Base-by-base conservation (phyloP, 129 eudicot species). In the Chrysanthemum seticuspe region DNA sequence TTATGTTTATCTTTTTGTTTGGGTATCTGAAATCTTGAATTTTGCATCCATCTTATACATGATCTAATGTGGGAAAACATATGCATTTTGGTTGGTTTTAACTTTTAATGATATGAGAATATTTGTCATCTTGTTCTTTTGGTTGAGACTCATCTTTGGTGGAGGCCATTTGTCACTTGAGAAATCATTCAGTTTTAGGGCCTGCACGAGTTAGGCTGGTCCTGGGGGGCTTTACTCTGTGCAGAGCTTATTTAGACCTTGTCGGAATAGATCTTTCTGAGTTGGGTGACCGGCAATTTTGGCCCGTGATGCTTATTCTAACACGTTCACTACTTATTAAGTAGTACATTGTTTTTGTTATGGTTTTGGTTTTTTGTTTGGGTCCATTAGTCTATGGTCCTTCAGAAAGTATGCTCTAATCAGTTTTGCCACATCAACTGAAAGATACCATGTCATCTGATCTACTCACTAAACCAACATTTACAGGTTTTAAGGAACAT, bases 21-120 rank as follows among this genome's bases (percentile, higher is more conserved):
- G 47, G 47, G 47, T 36, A 40, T 40, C 14, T 68, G 48, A 15
- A 76, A 76, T 76, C 53, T 48, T 68, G 80, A 76, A 58, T 6
- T 58, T 67, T 67, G 21, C 52, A 23, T 67, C 7, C 48, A 70
- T 67, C 36, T 45, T 57, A 66, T 50, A 49, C 63, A 68, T 60
- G 75, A 31, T 67, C 29, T 67, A 49, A 59, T 67, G 74, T 64
- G 65, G 71, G 64, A 44, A 50, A 51, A 51, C 62, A 62, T 49
- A 45, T 74, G 70, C 19, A 40, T 56, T 12, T 47, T 36, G 6
- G 23, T 50, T 16, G 12, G 63, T 58, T 19, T 15, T 34, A 29
- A 11, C 6, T 59, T 31, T 47, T 54, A 16, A 19, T 74, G 60
- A 3, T 12, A 36, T 34, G 36, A n/a, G 29, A 48, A 34, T 62